These are phyloP conservation scores for Mrakia frigida DNA, from an alignment of 768 basidiomycete genomes.

Conservation along the genomic window DNA sequence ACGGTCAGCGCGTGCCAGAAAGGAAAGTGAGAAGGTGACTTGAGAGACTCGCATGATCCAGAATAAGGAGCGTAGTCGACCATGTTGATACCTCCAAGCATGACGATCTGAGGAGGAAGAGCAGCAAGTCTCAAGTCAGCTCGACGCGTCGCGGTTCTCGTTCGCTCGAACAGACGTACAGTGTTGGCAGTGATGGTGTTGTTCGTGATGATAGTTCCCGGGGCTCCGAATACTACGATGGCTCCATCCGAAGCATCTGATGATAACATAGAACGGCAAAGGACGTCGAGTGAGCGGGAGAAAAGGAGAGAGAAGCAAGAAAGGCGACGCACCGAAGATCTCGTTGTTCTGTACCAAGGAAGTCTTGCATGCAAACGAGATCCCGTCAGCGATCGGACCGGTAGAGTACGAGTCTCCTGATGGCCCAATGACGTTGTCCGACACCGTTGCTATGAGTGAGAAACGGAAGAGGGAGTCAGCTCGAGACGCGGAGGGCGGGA, in stretches of 20 bases:
- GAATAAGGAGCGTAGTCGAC: slow-evolving; percentile 12
- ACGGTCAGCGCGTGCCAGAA: background rate
- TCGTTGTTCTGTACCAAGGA: background rate
- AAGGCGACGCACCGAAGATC: background rate
- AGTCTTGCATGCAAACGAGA: slow-evolving; percentile 10
- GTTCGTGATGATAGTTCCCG: background rate
- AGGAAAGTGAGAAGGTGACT: background rate
- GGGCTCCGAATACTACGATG: slow-evolving; percentile 16
- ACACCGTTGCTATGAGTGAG: background rate
- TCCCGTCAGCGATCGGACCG: slow-evolving; percentile 10
- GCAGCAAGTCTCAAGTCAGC: background rate
- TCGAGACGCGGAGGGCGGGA: background rate
- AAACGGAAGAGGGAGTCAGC: background rate
- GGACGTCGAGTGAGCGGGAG: too few relatives aligned
- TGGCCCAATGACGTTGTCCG: slow-evolving; percentile 21
- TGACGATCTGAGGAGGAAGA: background rate
- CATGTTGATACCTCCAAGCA: slow-evolving; percentile 19
- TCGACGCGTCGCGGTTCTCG: background rate
- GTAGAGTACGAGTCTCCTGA: background rate
- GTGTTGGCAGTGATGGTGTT: slow-evolving; percentile 11
- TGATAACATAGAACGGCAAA: background rate
- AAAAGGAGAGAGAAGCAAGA: too few relatives aligned
- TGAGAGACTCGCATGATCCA: background rate
- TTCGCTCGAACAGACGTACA: background rate
- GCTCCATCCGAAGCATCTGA: slow-evolving; percentile 2